Evolutionary conservation across 495 filamentous ascomycete genomes (phyloP), one percentile per base, ranked within the genome.

Genomic region (Achaetomiella virescens): DNA sequence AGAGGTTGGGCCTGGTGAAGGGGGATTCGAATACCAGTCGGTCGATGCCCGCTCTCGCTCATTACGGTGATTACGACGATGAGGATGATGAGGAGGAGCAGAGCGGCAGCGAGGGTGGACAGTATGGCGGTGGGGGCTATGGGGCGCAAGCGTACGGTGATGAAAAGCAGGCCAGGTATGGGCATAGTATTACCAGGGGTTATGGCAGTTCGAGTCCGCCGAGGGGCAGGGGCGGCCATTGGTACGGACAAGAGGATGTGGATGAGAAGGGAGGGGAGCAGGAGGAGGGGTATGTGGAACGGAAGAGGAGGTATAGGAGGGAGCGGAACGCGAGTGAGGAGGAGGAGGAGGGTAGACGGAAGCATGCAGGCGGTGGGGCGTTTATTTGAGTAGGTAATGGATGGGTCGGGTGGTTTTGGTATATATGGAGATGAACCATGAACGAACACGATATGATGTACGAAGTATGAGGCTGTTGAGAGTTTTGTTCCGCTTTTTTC

Each of bases 1-100:
- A 98, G 62, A 77, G 81, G 33, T 66, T 96, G 18, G 93, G 93
- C 0, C 80, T 98, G 1, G 92, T 97, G 6, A 84, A 85, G 63
- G 90, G 89, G 14, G 88, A 91, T 61, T 77, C 73, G 0, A 62
- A 60, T 1, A 75, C 87, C 61, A 72, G 70, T 0, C 61, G 59
- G 6, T 77, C 78, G 22, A 55, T 71, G 64, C 74, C 78, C 4
- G 48, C 67, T 11, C 43, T 72, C 14, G 73, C 66, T 21, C 62
- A 61, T 1, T 75, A 48, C 14, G 64, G 67, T 12, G 60, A 64
- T 15, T 57, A 66, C 20, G 66, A 64, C 17, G 70, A 70, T n/a
- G 62, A 64, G 15, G 36, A 65, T 1, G 72, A 73, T 25, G 65
- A 64, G 15, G 65, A 25, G 58, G 62, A 15, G 58, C 55, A 40